phyloP scores from a whole-genome alignment of 495 filamentous ascomycete species.

The Ascobolus immersus region DNA sequence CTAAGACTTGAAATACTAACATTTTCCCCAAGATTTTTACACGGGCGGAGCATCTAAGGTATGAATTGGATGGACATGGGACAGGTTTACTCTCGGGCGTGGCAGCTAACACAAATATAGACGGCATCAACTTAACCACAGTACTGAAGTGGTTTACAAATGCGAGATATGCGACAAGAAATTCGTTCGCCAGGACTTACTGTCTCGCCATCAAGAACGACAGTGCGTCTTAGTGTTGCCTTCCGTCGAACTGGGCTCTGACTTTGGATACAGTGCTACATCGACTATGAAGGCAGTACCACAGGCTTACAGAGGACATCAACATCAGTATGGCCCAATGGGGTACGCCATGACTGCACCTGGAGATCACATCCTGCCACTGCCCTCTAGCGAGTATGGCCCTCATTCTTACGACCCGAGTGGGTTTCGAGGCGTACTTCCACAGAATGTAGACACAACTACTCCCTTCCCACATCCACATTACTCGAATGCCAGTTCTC shows the following conservation, averaged over 20 bases:
- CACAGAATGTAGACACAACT: constrained; percentile 9
- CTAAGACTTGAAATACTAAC: not conserved
- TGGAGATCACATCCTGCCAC: constrained; percentile 11
- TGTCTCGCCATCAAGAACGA: constrained; percentile 16
- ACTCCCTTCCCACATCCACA: too few species aligned
- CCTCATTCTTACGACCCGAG: constrained; percentile 11
- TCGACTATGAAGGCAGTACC: constrained; percentile 16
- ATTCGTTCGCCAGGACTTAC: constrained; percentile 16
- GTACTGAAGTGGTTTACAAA: constrained; percentile 16
- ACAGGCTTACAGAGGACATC: too few species aligned
- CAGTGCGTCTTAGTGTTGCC: constrained; percentile 9
- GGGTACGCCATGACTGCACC: constrained; percentile 14
- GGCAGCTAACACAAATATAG: constrained; percentile 8
- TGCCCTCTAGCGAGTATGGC: constrained; percentile 5
- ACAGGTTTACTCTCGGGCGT: not conserved
- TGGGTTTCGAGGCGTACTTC: constrained; percentile 10
- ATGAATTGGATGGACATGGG: constrained; percentile 1
- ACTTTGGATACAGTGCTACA: constrained; percentile 8
- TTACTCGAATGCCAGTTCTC: too few species aligned
- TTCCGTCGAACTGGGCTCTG: not conserved
- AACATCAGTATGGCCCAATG: too few species aligned
- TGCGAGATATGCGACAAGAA: constrained; percentile 17
- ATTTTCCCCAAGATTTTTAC: constrained; percentile 12
- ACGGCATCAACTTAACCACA: constrained; percentile 16
- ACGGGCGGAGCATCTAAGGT: constrained; percentile 16